Base-by-base conservation (phyloP, 257 asterid genomes). In the Nicotiana tomentosiformis region DNA sequence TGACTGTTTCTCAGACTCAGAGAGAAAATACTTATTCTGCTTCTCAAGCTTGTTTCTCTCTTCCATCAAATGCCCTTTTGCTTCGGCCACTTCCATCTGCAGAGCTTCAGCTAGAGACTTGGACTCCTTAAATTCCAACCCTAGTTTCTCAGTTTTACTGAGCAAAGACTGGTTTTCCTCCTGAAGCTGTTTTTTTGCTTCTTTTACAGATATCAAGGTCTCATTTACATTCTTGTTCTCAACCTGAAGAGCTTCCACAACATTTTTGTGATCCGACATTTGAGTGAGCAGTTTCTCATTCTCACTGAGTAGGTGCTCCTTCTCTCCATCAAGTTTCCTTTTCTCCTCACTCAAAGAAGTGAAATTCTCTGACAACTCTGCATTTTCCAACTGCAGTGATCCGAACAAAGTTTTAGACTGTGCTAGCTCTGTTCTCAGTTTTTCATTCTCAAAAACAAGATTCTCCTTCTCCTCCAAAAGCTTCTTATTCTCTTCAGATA, bases 31-130 rank as follows among this genome's bases (percentile, higher is more conserved):
- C 65, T 83, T 83, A 66, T 88, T 90, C 91, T 91, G 97, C 81
- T 89, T 90, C 83, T 87, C 91, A 84, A 87, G 88, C 86, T 81
- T 90, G 87, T 84, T 89, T 84, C 82, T 91, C 82, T 89, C 92
- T 83, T 88, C 94, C 62, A 86, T 86, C 76, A 90, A 86, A 49
- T 43, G 84, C 69, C 83, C 85, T 32, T 83, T 87, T 83, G 87
- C 82, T 81, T 87, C 83, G 58, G 91, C 84, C 86, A 93, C 84
- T 84, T 93, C 94, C 79, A 62, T 85, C 86, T 89, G 93, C 85
- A 91, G 94, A 81, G 86, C 87, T 68, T 78, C 89, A 85, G 90
- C 81, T 87, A 89, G 85, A 82, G 82, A 88, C 87, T 87, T 86
- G 72, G 84, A 78, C 85, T 83, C 86, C 57, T 67, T 83, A 81